Conservation (phyloP, 139 green algal species). For the Yamagishiella unicocca region DNA sequence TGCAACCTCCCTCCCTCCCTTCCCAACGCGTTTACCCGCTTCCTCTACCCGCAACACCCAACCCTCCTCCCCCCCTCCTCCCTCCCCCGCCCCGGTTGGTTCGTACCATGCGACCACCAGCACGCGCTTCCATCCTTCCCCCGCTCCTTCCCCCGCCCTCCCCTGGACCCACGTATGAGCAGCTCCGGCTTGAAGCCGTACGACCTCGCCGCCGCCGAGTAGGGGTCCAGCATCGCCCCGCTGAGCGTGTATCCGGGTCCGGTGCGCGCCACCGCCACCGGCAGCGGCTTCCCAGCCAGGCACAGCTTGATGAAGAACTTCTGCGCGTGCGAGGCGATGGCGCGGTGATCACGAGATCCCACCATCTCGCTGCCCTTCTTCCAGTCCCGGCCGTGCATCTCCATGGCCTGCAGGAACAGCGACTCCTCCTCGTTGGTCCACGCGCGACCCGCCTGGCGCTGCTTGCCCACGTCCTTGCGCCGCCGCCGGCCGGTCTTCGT, state of each 20-base stretch:
- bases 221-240: constrained; percentile 85
- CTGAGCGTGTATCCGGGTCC: constrained; percentile 80
- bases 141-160: no score
- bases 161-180: constrained; percentile 64
- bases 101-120: no score
- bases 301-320: constrained; percentile 90
- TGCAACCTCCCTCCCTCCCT: no score
- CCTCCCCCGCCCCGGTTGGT: no score
- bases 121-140: no score
- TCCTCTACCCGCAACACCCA: no score
- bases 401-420: constrained; percentile 73
- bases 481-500: constrained; percentile 71
- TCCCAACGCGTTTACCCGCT: no score
- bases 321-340: constrained; percentile 80
- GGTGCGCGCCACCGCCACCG: constrained; percentile 63
- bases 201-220: constrained; percentile 72
- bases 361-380: constrained; percentile 68
- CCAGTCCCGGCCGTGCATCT: constrained; percentile 80
- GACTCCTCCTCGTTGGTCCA: constrained; percentile 85
- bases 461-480: constrained; percentile 79
- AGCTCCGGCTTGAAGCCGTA: constrained; percentile 85
- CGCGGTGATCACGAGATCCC: constrained; percentile 70
- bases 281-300: constrained; percentile 79
- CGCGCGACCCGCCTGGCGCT: constrained; percentile 56
- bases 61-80: background rate